Conservation (phyloP, 345 rosid species). For the Populus deltoides region DNA sequence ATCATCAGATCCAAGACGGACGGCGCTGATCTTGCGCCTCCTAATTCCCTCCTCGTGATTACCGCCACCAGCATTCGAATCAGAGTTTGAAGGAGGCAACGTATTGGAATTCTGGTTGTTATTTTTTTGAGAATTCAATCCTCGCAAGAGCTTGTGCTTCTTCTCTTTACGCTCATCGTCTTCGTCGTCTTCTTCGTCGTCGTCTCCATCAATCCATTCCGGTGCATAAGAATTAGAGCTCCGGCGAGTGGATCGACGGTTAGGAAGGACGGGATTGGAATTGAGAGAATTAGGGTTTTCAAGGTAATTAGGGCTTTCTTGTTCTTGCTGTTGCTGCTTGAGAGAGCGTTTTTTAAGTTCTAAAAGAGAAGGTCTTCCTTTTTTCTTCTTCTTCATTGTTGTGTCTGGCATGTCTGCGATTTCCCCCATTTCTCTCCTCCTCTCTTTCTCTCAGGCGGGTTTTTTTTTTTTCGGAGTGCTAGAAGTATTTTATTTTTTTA, state of each 20-base stretch:
- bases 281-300: slow-evolving; percentile 58
- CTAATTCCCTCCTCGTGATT: slow-evolving; percentile 37
- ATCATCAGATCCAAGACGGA: slow-evolving; percentile 51
- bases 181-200: slow-evolving; percentile 42
- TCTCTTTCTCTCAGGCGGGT: slow-evolving; percentile 21
- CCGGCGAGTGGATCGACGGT: slow-evolving; percentile 56
- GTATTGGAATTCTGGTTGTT: slow-evolving; percentile 8
- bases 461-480: neutral
- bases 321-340: slow-evolving; percentile 28
- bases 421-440: slow-evolving; percentile 33
- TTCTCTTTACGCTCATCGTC: slow-evolving; percentile 73
- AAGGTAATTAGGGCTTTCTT: slow-evolving; percentile 32
- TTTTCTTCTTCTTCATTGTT: slow-evolving; percentile 71
- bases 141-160: slow-evolving; percentile 67
- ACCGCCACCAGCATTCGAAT: slow-evolving; percentile 38
- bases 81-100: slow-evolving; percentile 15
- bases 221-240: slow-evolving; percentile 41
- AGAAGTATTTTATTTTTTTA: neutral
- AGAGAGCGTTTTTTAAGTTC: slow-evolving; percentile 90
- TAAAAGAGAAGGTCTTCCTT: slow-evolving; percentile 91
- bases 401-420: slow-evolving; percentile 27
- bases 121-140: slow-evolving; percentile 50
- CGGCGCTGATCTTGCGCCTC: slow-evolving; percentile 35
- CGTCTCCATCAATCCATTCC: slow-evolving; percentile 17
- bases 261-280: slow-evolving; percentile 22